Conservation (phyloP, 2,329 filamentous ascomycete species). For the Zalaria sp. region DNA sequence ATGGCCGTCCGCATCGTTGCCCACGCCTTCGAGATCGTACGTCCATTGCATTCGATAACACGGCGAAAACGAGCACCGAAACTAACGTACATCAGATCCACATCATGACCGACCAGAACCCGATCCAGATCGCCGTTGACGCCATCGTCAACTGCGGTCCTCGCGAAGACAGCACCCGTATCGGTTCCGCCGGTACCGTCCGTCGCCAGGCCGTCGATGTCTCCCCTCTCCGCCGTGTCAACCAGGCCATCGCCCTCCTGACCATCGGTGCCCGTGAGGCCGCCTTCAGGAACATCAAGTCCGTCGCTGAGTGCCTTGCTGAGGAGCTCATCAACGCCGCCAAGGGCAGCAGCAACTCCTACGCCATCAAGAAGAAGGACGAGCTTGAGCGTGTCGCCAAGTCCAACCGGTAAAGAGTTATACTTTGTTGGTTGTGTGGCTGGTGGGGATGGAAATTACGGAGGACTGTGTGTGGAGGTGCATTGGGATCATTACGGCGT, state of each 20-base stretch:
- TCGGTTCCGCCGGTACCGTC: slow-evolving; percentile 98
- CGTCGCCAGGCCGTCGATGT: slow-evolving; percentile 99
- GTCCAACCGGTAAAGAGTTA: slow-evolving; percentile 86
- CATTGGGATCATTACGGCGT: slow-evolving; percentile 2
- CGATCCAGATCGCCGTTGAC: slow-evolving; percentile 98
- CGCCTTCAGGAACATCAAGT: slow-evolving; percentile 99
- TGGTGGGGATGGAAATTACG: slow-evolving; percentile 1
- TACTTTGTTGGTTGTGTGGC: slow-evolving; percentile 6
- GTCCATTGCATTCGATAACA: slow-evolving; percentile 25
- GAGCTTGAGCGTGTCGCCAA: slow-evolving; percentile 99
- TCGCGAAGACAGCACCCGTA: slow-evolving; percentile 99
- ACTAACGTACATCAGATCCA: slow-evolving; percentile 54
- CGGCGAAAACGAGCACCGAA: slow-evolving; percentile 4
- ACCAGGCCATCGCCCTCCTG: slow-evolving; percentile 98
- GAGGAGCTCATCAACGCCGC: slow-evolving; percentile 99
- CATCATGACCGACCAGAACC: slow-evolving; percentile 99
- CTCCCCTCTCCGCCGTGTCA: slow-evolving; percentile 96
- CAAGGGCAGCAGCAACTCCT: slow-evolving; percentile 99
- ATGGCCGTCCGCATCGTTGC: slow-evolving; percentile 99
- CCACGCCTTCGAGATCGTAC: slow-evolving; percentile 98
- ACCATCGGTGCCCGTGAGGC: slow-evolving; percentile 98
- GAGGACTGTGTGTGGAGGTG: slow-evolving; percentile 2
- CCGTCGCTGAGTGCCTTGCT: slow-evolving; percentile 96
- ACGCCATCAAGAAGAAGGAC: slow-evolving; percentile 99
- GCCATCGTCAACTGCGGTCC: slow-evolving; percentile 99